A percentile compares a stretch with the other conserved stretches of the same genome.
These are phyloP conservation scores for Dovyalis caffra DNA, from an alignment of 345 rosid genomes.

Conservation along the genomic window DNA sequence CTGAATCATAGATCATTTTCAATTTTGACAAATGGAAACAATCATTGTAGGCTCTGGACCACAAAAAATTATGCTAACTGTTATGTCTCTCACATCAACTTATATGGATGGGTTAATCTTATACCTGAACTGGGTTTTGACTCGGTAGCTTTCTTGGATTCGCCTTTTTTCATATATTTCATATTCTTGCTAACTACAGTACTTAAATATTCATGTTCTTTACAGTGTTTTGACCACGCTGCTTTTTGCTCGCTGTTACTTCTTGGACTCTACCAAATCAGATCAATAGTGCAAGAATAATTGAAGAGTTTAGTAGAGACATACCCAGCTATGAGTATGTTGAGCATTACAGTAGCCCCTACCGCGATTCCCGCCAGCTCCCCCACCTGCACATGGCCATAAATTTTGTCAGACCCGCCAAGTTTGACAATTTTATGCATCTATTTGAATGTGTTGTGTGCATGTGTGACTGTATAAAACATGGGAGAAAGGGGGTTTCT, in stretches of 20 bases:
- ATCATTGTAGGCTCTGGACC: not conserved
- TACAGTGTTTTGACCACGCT: not conserved
- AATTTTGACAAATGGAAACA: not conserved
- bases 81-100: not conserved
- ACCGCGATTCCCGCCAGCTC: constrained; percentile 91
- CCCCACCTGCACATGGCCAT: constrained; percentile 55
- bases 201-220: not conserved
- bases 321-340: constrained; percentile 86
- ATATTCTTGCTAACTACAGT: not conserved
- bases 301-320: not conserved
- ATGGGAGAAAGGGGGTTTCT: not conserved
- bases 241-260: not conserved
- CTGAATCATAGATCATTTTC: not conserved
- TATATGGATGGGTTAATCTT: not conserved
- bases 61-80: not conserved
- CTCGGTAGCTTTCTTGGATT: not conserved
- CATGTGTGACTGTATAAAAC: not conserved
- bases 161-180: not conserved
- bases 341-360: constrained; percentile 93
- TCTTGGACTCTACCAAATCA: not conserved
- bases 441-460: not conserved
- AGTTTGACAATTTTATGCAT: not conserved
- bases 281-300: not conserved
- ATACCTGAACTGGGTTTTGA: not conserved
- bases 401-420: not conserved